A percentile compares a stretch with the other conserved stretches of the same genome.
Evolutionary conservation across 2,329 filamentous ascomycete genomes (phyloP).

Genomic region (Lachnellula occidentalis): DNA sequence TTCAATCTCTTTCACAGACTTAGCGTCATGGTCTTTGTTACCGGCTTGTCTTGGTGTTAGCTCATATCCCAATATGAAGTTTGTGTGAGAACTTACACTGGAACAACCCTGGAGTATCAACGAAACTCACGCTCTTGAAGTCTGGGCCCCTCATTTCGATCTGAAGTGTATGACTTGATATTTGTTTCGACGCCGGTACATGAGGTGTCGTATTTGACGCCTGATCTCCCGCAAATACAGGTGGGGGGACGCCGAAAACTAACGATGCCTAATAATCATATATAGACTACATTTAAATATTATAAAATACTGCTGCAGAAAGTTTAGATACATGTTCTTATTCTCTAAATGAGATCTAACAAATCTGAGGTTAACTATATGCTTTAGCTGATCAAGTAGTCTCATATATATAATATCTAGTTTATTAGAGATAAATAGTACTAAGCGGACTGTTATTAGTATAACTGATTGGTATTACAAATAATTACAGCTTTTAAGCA

Average conservation of each 20-base stretch:
- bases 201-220: not conserved
- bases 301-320: no score
- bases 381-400: no score
- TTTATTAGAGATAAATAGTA: no score
- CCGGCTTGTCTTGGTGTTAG: not conserved
- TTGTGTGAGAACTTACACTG: not conserved
- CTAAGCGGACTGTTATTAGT: no score
- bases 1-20: not conserved
- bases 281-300: no score
- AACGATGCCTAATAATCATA: slow-evolving; percentile 3
- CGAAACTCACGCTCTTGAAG: slow-evolving; percentile 4
- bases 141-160: slow-evolving; percentile 5
- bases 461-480: no score
- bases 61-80: not conserved
- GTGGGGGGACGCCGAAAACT: slow-evolving; percentile 2
- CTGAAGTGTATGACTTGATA: slow-evolving; percentile 1
- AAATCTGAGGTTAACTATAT: no score
- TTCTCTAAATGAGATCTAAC: no score
- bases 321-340: no score
- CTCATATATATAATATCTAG: no score
- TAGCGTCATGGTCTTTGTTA: not conserved
- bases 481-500: no score
- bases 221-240: not conserved
- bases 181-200: not conserved
- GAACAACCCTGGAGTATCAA: slow-evolving; percentile 5